Evolutionary conservation across 495 filamentous ascomycete species (phyloP).

Genomic region (Penicillium cosmopolitanum): DNA sequence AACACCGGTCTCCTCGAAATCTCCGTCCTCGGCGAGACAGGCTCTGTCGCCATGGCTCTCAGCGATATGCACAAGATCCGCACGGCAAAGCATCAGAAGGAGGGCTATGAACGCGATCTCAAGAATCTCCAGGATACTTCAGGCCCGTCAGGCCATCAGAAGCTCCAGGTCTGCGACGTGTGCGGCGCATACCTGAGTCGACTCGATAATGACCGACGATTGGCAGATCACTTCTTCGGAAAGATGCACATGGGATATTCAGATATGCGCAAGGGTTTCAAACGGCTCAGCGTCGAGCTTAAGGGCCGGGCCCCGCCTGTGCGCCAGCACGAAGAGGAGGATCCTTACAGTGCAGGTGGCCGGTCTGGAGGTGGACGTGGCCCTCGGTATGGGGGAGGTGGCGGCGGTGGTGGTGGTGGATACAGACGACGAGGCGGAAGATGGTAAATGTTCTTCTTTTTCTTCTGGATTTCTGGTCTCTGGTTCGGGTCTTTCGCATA

Average conservation of each 20-base stretch:
- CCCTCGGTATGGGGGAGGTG: conserved; percentile 41
- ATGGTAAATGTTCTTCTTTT: conserved; percentile 33
- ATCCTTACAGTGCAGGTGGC: conserved; percentile 50
- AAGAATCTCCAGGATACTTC: conserved; percentile 90
- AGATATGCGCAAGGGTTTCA: conserved; percentile 91
- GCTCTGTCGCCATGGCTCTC: conserved; percentile 76
- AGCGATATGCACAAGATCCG: conserved; percentile 85
- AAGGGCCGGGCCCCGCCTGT: conserved; percentile 67
- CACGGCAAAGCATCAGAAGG: conserved; percentile 78
- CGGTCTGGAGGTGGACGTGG: conserved; percentile 61
- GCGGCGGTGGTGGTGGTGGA: conserved; percentile 41
- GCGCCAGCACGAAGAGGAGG: conserved; percentile 57
- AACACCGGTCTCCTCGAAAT: conserved; percentile 84
- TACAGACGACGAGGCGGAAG: conserved; percentile 48
- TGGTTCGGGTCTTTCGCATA: conserved; percentile 44
- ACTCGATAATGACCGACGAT: conserved; percentile 88
- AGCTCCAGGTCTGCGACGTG: conserved; percentile 97
- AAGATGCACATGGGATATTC: conserved; percentile 99
- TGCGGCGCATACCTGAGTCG: conserved; percentile 91
- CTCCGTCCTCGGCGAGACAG: conserved; percentile 79
- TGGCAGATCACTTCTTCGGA: conserved; percentile 98
- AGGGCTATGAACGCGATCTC: conserved; percentile 83
- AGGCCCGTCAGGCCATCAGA: conserved; percentile 93
- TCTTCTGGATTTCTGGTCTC: conserved; percentile 19
- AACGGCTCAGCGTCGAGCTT: conserved; percentile 83